phyloP scores from a whole-genome alignment of 164 flowering plant genomes.

The Magnolia officinalis region DNA sequence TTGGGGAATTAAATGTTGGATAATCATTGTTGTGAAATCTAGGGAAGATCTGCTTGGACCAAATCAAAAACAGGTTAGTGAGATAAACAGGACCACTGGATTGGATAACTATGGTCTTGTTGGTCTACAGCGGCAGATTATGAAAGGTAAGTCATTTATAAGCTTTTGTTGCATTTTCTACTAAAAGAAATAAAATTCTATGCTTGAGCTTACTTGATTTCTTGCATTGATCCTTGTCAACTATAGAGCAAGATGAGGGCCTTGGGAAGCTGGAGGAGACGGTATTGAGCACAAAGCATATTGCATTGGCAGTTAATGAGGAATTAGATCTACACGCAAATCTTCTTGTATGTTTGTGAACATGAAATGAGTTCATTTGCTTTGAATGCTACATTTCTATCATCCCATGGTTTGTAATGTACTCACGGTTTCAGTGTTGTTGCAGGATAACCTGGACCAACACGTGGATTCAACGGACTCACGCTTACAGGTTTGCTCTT shows the following conservation, averaged over 20 bases:
- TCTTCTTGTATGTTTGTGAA: slow-evolving; percentile 55
- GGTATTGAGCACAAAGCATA: slow-evolving; percentile 77
- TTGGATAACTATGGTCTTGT: slow-evolving; percentile 81
- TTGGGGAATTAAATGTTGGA: neutral
- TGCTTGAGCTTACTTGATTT: neutral
- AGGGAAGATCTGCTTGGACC: slow-evolving; percentile 84
- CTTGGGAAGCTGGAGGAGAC: slow-evolving; percentile 83
- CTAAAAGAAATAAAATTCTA: neutral
- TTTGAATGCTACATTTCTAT: neutral
- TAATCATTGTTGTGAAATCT: neutral
- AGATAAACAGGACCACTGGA: slow-evolving; percentile 53
- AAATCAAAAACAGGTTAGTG: slow-evolving; percentile 56
- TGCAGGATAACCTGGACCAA: slow-evolving; percentile 78
- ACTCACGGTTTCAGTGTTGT: neutral
- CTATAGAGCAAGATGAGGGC: slow-evolving; percentile 89
- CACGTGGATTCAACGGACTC: slow-evolving; percentile 76
- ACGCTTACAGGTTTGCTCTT: slow-evolving; percentile 51
- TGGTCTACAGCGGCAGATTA: slow-evolving; percentile 74
- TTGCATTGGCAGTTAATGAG: slow-evolving; percentile 84
- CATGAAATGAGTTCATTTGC: neutral
- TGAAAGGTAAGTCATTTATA: slow-evolving; percentile 54
- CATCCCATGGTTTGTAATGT: neutral
- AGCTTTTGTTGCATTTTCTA: neutral
- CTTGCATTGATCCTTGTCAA: slow-evolving; percentile 1
- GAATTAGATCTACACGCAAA: slow-evolving; percentile 76